phyloP scores from a whole-genome alignment of 225 moss, liverwort and hornwort genomes.

The Pleurozium schreberi region DNA sequence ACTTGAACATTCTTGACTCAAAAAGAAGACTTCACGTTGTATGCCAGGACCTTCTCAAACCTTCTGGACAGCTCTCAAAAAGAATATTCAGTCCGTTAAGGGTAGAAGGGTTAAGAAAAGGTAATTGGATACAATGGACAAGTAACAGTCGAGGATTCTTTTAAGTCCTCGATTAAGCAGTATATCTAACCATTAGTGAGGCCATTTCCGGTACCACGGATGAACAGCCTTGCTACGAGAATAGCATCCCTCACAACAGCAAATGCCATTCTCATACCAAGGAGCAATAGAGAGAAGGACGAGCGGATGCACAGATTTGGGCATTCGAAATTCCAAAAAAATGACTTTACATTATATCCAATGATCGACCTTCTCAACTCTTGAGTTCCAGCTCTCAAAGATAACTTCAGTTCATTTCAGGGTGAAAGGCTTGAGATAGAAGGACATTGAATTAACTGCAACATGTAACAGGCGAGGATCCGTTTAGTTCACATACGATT shows the following conservation, averaged over 20 bases:
- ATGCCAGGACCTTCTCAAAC: neutral
- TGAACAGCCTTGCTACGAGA: neutral
- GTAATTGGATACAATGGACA: neutral
- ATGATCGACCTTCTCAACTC: neutral
- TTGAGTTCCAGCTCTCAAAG: neutral
- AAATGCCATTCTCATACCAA: neutral
- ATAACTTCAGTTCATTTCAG: neutral
- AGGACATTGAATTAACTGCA: neutral
- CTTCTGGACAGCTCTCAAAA: neutral
- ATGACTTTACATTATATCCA: neutral
- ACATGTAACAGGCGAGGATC: neutral
- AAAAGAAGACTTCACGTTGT: neutral
- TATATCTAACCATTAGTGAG: neutral
- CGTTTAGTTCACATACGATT: neutral
- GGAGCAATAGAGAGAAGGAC: neutral
- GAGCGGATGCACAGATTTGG: neutral
- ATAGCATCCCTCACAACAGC: neutral
- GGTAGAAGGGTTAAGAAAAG: neutral
- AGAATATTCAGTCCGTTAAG: neutral
- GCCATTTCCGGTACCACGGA: neutral
- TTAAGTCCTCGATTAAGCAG: no score
- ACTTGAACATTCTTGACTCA: neutral
- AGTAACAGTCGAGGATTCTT: neutral
- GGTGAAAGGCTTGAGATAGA: neutral
- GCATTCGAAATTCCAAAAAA: neutral